Evolutionary conservation across 306 rosid genomes (phyloP).

Genomic region (Vigna unguiculata): DNA sequence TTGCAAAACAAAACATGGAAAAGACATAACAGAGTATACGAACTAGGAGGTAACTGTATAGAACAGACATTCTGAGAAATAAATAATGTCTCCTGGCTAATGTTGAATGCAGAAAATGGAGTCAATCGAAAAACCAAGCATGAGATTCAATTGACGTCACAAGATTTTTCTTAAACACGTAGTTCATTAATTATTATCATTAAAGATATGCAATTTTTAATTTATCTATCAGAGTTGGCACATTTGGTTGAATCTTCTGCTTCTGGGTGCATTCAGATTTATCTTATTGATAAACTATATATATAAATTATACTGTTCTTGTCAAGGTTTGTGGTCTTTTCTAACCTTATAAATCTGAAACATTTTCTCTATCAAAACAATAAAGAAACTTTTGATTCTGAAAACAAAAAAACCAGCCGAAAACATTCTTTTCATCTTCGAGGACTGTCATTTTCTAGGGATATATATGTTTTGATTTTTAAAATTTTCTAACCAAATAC

Average conservation of each 20-base stretch:
- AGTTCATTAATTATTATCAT: not conserved
- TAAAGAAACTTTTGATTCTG: too few species aligned
- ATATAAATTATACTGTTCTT: too few species aligned
- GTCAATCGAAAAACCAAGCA: not conserved
- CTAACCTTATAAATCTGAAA: too few species aligned
- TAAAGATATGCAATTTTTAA: not conserved
- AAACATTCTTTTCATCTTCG: not conserved
- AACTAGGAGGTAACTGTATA: not conserved
- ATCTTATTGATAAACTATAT: too few species aligned
- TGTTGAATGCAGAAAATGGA: not conserved
- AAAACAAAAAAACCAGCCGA: not conserved
- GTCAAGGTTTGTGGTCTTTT: too few species aligned
- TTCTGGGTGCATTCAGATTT: too few species aligned
- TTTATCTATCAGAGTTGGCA: not conserved
- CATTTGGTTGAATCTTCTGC: too few species aligned
- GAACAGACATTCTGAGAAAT: not conserved
- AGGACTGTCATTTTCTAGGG: not conserved
- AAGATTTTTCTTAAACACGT: not conserved
- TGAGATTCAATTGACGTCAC: slow-evolving; percentile 14
- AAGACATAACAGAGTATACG: not conserved
- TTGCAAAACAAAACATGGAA: not conserved
- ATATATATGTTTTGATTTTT: not conserved
- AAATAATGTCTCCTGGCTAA: not conserved
- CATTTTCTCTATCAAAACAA: too few species aligned
- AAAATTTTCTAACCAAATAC: not conserved